Base-by-base conservation (phyloP, 805 yeast species). In the Candida boidinii region DNA sequence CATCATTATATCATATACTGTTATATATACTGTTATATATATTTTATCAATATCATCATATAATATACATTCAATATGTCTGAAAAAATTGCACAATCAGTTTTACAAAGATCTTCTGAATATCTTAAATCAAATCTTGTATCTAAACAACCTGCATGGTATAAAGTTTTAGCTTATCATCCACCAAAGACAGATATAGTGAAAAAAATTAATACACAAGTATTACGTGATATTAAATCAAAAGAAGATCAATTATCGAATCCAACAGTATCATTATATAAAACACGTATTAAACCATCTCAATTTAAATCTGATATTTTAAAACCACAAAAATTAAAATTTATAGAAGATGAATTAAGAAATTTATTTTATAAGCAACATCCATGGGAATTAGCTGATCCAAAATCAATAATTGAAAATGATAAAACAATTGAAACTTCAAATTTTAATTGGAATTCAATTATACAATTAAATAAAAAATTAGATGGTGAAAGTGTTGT, bases 341-440 rank as follows among this genome's bases (percentile, higher is more conserved):
- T 70, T 44, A 54, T 75, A 34, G 92, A 90, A 56, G 98, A 92
- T 58, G 76, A 79, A 46, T 59, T 92, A 45, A 75, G 98, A 62
- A 67, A 72, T 29, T 64, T 82, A 17, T 92, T 92, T 51, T 90
- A 79, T 57, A 76, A 76, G 38, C 96, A 88, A 53, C 98, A 92
- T 58, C 98, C 98, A 6, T 92, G 98, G 98, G 98, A 92, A 59
- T 64, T 88, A 34, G 85, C 97, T 2, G 73, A 94, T 45, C 96
- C 97, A 11, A 84, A 83, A 53, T 68, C 75, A 19, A 60, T 92
- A 43, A 68, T 87, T 29, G 98, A 92, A 56, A 82, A 76, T 47
- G 66, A 68, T 7, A 63, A 68, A 28, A 37, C 54, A 11, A 23
- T 38, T 15, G 85, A 81, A 29, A 47, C 56, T 26, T 38, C 46